Percentiles rank a stretch among this genome's conserved stretches.
Conservation (phyloP, 2,329 filamentous ascomycete genomes). For the Penicillium hordei region DNA sequence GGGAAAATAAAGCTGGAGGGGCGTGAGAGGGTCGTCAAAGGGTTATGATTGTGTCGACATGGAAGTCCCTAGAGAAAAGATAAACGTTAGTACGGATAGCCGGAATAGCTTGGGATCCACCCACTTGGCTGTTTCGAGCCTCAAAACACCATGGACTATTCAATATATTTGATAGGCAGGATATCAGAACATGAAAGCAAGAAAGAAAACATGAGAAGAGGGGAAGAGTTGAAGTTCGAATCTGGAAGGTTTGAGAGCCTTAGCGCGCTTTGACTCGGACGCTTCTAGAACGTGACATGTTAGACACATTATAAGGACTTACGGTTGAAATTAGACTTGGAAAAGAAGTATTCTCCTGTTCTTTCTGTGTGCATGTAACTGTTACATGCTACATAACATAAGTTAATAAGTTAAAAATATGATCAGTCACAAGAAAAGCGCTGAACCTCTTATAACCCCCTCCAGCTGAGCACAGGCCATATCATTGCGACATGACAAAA, state of each 20-base stretch:
- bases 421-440: background rate
- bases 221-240: conserved; percentile 11
- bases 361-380: background rate
- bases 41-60: conserved; percentile 10
- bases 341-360: background rate
- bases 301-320: background rate
- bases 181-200: conserved; percentile 3
- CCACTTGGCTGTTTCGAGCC: background rate
- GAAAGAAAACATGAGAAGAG: conserved; percentile 3
- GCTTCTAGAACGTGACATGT: conserved; percentile 21
- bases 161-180: background rate
- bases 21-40: background rate
- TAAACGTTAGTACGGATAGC: background rate
- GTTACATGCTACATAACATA: too few relatives aligned
- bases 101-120: conserved; percentile 9
- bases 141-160: background rate
- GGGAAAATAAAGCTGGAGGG: background rate
- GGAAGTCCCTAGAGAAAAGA: conserved; percentile 5
- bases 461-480: background rate
- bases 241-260: conserved; percentile 16
- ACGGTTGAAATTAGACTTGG: background rate
- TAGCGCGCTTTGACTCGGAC: conserved; percentile 18
- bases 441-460: too few relatives aligned
- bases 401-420: background rate
- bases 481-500: background rate